phyloP scores from a whole-genome alignment of 1,139 yeast genomes.

The Geotrichum europaeum region DNA sequence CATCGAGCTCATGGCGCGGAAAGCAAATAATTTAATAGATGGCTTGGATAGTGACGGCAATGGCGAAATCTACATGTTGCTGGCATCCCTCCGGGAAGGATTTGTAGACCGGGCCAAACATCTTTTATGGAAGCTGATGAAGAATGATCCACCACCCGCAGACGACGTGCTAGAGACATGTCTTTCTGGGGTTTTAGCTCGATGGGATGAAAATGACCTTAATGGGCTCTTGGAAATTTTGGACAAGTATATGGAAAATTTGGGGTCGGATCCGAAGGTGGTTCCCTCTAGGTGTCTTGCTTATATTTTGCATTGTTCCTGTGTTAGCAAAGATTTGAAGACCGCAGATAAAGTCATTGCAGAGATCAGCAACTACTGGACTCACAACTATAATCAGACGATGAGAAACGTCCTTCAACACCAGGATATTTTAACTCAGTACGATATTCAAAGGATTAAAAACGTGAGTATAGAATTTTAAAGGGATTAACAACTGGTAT shows the following conservation, averaged over 20 bases:
- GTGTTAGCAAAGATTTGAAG: constrained; percentile 9
- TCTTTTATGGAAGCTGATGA: constrained; percentile 5
- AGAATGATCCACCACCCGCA: not conserved
- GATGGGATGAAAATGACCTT: not conserved
- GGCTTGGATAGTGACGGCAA: not conserved
- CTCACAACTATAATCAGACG: constrained; percentile 1
- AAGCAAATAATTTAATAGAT: not conserved
- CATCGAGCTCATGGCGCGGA: not conserved
- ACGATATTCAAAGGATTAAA: constrained; percentile 18
- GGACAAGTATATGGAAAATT: not conserved
- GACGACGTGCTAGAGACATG: constrained; percentile 6
- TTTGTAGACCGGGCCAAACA: constrained; percentile 5
- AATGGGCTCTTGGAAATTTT: not conserved
- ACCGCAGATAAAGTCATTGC: constrained; percentile 9
- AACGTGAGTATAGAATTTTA: constrained; percentile 13
- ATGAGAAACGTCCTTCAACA: constrained; percentile 14
- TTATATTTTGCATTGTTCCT: constrained; percentile 21
- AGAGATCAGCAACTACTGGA: constrained; percentile 12
- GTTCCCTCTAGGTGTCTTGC: constrained; percentile 17
- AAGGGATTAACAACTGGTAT: not conserved
- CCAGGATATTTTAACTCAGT: constrained; percentile 18
- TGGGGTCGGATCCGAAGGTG: not conserved
- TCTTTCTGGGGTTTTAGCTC: constrained; percentile 1
- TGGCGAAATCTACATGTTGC: constrained; percentile 7
- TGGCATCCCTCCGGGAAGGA: constrained; percentile 5